These are phyloP conservation scores for Scleroderma bovista DNA, from an alignment of 768 basidiomycete species.

Conservation along the genomic window DNA sequence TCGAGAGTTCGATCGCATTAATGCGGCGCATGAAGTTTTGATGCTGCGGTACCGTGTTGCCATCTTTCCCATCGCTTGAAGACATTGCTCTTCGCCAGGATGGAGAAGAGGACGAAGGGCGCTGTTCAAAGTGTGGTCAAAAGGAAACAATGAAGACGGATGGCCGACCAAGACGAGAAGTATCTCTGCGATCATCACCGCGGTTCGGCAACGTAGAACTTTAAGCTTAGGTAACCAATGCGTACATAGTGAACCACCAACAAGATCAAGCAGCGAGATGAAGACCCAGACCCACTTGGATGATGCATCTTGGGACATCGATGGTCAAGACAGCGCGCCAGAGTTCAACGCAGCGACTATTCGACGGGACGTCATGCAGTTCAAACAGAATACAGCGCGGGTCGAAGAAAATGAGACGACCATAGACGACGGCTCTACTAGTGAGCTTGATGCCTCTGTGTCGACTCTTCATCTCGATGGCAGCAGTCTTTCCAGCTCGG, in stretches of 20 bases:
- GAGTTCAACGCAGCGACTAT: constrained; percentile 59
- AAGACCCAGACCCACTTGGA: constrained; percentile 41
- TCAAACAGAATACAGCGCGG: constrained; percentile 32
- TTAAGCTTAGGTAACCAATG: not conserved
- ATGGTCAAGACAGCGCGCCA: constrained; percentile 43
- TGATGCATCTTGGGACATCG: constrained; percentile 64
- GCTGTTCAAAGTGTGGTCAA: constrained; percentile 53
- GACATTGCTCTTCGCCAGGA: constrained; percentile 81
- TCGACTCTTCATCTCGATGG: constrained; percentile 55
- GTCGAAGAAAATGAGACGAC: constrained; percentile 20
- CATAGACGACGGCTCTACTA: constrained; percentile 30
- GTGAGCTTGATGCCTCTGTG: constrained; percentile 41
- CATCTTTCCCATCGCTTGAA: constrained; percentile 73
- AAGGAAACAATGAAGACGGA: constrained; percentile 74
- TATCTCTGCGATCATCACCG: constrained; percentile 80
- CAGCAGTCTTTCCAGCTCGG: constrained; percentile 11
- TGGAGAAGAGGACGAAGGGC: constrained; percentile 71
- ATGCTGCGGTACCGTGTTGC: constrained; percentile 73
- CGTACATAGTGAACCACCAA: constrained; percentile 4
- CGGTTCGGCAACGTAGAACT: not conserved
- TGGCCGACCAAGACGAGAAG: constrained; percentile 85
- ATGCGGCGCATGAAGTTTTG: constrained; percentile 45
- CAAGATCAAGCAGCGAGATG: constrained; percentile 16
- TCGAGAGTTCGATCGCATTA: constrained; percentile 58
- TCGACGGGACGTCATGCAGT: constrained; percentile 52